phyloP scores from a whole-genome alignment of 2,329 filamentous ascomycete species.

The Fusarium mundagurra region DNA sequence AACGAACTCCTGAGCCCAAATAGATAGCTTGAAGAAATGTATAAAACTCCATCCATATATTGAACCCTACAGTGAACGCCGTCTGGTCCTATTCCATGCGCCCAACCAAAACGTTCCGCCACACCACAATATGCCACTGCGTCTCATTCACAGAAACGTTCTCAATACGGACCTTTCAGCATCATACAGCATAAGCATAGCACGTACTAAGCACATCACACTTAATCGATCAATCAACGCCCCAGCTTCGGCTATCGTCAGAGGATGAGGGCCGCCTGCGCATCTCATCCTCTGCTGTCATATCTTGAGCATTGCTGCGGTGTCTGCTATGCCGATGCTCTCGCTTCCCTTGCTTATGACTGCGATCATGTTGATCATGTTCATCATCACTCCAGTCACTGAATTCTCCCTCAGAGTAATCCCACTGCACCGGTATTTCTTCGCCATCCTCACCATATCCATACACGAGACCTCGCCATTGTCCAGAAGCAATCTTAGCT shows the following conservation, averaged over 20 bases:
- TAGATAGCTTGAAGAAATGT: slow-evolving; percentile 2
- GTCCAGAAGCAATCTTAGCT: slow-evolving; percentile 73
- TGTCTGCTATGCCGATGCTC: slow-evolving; percentile 18
- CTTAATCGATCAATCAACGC: slow-evolving; percentile 34
- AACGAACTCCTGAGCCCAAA: neutral
- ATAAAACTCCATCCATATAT: slow-evolving; percentile 27
- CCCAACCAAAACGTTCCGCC: slow-evolving; percentile 19
- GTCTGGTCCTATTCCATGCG: slow-evolving; percentile 12
- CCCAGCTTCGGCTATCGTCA: slow-evolving; percentile 41
- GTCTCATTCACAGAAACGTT: slow-evolving; percentile 5
- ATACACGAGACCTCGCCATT: slow-evolving; percentile 69
- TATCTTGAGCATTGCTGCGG: slow-evolving; percentile 5
- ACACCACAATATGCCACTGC: neutral
- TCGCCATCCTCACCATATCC: slow-evolving; percentile 64
- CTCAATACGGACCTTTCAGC: neutral
- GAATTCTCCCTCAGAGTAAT: slow-evolving; percentile 66
- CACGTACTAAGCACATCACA: neutral
- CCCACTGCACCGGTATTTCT: slow-evolving; percentile 67
- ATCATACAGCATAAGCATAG: neutral
- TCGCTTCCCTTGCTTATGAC: slow-evolving; percentile 13
- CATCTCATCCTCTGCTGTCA: neutral
- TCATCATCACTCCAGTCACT: slow-evolving; percentile 68
- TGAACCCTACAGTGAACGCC: slow-evolving; percentile 25
- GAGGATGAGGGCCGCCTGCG: slow-evolving; percentile 32
- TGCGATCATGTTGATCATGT: slow-evolving; percentile 23